Evolutionary conservation across 768 basidiomycete genomes (phyloP), one percentile per base, ranked within the genome.

Genomic region (Rhizopogon sp.): DNA sequence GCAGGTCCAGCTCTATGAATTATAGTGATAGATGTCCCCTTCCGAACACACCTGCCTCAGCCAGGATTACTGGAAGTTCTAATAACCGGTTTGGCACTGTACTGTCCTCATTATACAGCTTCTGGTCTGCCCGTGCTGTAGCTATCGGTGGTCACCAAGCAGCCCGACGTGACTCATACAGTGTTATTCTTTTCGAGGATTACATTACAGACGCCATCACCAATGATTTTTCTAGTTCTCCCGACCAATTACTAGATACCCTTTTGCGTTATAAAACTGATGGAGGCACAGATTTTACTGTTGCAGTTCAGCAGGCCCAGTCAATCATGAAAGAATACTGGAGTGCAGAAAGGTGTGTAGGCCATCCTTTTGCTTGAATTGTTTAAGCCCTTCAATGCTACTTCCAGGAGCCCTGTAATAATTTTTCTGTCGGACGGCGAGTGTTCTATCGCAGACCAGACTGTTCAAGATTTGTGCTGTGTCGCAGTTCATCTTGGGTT

Each of bases 41-140:
- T 4, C 60, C 63, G 0, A 69, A 74, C 43, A 76, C 78, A 2
- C 79, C 81, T 0, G 69, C 55, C 3, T 70, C 74, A 3, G 55
- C 63, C 17, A 62, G 60, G 35, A 81, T 83, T 41, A 53, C 59
- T 7, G 62, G 61, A 11, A 58, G 53, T 0, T 67, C 70, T 41
- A 64, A 81, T 54, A 79, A 85, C 57, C 68, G 83, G 31, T 73
- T 83, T 17, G 83, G 83, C 0, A 81, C 84, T 0, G 84, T 84
- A 1, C 79, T 78, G 41, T 79, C 82, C 0, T 77, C 83, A 0
- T 59, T 85, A 8, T 63, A 81, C 52, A 69, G 70, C 14, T 85
- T 85, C 62, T 86, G 84, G 83, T 56, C 67, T 13, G 75, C 84
- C 0, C 75, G 83, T 3, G 70, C 74, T 10, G 66, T 72, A 13